phyloP scores from a whole-genome alignment of 2,329 filamentous ascomycete genomes.

The Juglanconis oblonga region DNA sequence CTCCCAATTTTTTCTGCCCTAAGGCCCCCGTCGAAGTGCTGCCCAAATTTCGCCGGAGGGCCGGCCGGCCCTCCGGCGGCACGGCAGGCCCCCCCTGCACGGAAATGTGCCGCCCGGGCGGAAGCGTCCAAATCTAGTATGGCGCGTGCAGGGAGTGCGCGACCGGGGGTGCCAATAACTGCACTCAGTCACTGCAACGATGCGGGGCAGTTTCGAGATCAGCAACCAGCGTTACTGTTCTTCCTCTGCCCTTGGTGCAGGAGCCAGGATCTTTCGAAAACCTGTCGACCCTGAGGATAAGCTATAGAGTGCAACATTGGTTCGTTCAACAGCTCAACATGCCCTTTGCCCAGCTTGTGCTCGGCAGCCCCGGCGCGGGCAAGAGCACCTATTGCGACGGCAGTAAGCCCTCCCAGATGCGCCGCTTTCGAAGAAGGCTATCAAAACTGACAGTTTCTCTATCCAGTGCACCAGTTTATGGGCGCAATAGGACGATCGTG shows the following conservation, averaged over 20 bases:
- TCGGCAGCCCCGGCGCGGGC: slow-evolving; percentile 91
- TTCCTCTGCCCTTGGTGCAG: not conserved
- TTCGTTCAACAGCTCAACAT: slow-evolving; percentile 32
- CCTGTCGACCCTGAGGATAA: no score
- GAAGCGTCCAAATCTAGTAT: no score
- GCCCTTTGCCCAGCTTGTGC: slow-evolving; percentile 73
- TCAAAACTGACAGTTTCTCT: not conserved
- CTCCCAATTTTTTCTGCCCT: no score
- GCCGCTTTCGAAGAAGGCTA: not conserved
- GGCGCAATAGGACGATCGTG: slow-evolving; percentile 91
- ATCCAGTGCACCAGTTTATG: slow-evolving; percentile 89
- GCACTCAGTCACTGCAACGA: not conserved
- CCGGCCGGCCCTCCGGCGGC: no score
- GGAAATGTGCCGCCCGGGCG: no score
- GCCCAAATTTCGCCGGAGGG: no score
- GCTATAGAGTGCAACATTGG: not conserved
- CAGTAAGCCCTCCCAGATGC: slow-evolving; percentile 48
- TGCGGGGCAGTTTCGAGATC: slow-evolving; percentile 5
- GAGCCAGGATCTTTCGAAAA: not conserved
- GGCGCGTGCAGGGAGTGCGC: not conserved
- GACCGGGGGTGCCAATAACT: not conserved
- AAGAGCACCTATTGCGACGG: slow-evolving; percentile 99
- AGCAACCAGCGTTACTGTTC: not conserved
- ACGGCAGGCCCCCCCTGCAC: no score
- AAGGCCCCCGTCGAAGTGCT: no score